Evolutionary conservation across 2,329 filamentous ascomycete species (phyloP).

Genomic region (Dactylellina haptotyla): DNA sequence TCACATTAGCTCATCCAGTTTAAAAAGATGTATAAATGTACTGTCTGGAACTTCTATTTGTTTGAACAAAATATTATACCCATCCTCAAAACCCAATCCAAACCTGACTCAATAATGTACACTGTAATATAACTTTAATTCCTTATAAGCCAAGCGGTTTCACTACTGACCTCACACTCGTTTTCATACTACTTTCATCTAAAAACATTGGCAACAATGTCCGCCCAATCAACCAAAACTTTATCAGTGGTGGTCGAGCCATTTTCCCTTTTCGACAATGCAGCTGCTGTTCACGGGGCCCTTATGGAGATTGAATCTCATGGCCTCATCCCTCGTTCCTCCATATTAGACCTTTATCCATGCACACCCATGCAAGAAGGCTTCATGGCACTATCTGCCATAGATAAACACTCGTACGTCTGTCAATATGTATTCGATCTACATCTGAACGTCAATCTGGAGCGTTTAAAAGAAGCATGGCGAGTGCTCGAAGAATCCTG

Average conservation of each 20-base stretch:
- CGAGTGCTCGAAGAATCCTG: too few species aligned
- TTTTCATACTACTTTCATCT: not conserved
- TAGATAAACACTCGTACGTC: too few species aligned
- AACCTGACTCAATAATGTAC: not conserved
- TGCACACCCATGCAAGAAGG: constrained; percentile 69
- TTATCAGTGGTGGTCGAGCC: not conserved
- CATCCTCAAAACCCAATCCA: not conserved
- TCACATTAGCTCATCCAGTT: not conserved
- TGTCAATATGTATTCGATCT: too few species aligned
- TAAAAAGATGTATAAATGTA: not conserved
- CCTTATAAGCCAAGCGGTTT: constrained; percentile 3
- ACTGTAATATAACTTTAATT: not conserved
- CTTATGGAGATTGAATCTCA: constrained; percentile 61
- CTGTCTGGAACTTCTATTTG: not conserved
- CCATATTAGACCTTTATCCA: constrained; percentile 67
- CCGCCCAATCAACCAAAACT: not conserved
- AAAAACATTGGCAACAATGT: not conserved
- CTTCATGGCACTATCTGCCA: constrained; percentile 67
- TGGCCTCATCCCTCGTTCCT: constrained; percentile 60
- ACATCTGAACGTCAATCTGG: too few species aligned
- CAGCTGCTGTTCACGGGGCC: constrained; percentile 1
- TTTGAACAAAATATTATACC: not conserved
- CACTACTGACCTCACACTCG: constrained; percentile 1
- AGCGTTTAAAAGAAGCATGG: too few species aligned
- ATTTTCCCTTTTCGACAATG: constrained; percentile 19